Evolutionary conservation across 1,284 basidiomycete genomes (phyloP).

Genomic region (Leccinum solheimii): DNA sequence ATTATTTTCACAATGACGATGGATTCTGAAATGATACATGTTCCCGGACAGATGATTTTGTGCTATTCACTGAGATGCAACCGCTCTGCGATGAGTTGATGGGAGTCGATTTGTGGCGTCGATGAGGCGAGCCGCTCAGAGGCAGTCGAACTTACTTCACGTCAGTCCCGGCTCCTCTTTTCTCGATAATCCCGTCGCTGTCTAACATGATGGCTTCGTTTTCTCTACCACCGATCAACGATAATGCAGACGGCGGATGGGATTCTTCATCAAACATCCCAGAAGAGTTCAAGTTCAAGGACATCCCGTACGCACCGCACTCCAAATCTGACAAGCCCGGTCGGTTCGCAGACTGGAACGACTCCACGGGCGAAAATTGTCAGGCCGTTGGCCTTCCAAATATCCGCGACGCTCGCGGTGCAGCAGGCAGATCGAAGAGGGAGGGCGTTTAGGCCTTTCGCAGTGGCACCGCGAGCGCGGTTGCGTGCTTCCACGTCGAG

Average conservation of each 20-base stretch:
- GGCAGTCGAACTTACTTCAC: too few species aligned
- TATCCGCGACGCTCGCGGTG: conserved; percentile 50
- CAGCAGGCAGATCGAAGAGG: conserved; percentile 55
- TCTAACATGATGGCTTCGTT: conserved; percentile 50
- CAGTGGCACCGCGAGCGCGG: too few species aligned
- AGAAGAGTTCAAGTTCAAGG: conserved; percentile 80
- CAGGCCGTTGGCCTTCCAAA: conserved; percentile 48
- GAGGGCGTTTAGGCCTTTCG: conserved; percentile 42
- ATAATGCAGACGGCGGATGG: conserved; percentile 83
- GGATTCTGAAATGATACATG: too few species aligned
- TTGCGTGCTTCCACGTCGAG: too few species aligned
- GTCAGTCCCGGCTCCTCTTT: neutral
- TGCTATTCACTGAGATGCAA: too few species aligned
- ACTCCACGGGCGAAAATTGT: conserved; percentile 64
- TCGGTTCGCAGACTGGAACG: conserved; percentile 91
- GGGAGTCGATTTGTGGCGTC: too few species aligned
- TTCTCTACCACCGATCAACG: conserved; percentile 73
- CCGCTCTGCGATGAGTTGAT: too few species aligned
- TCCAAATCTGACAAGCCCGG: conserved; percentile 98
- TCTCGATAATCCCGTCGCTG: conserved; percentile 15
- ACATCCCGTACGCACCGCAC: conserved; percentile 96
- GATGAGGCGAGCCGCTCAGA: too few species aligned
- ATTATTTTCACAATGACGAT: too few species aligned
- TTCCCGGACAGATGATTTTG: too few species aligned
- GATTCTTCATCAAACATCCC: conserved; percentile 76